Conservation (phyloP, 139 green algal genomes). For the Marvania coccoides region DNA sequence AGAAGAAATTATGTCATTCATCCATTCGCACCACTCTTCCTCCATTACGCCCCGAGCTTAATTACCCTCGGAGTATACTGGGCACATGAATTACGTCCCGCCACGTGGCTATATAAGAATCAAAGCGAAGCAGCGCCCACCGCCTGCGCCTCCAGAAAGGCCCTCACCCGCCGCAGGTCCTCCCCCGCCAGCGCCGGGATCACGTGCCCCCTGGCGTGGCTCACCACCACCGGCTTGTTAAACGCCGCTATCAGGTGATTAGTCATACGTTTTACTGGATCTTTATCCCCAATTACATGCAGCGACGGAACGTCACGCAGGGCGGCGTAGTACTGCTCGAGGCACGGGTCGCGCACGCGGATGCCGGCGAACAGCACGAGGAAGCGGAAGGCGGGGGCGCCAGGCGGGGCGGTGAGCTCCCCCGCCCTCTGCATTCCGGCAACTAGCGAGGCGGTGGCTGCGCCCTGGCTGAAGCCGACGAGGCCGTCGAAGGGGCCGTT, state of each 20-base stretch:
- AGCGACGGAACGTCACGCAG: conserved; percentile 29
- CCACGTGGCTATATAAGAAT: no score
- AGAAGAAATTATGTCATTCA: no score
- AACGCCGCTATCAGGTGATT: conserved; percentile 15
- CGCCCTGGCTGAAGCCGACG: conserved; percentile 29
- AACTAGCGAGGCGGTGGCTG: conserved; percentile 18
- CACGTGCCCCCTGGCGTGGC: conserved; percentile 35
- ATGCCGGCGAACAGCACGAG: conserved; percentile 44
- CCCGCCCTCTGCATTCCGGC: conserved; percentile 23
- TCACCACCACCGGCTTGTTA: conserved; percentile 9
- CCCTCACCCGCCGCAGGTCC: conserved; percentile 25
- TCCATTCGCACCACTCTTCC: no score
- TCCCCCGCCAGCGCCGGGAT: conserved; percentile 34
- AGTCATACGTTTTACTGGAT: conserved; percentile 24
- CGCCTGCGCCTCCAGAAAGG: conserved; percentile 37
- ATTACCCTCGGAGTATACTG: no score
- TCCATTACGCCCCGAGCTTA: no score
- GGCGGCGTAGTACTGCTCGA: conserved; percentile 27
- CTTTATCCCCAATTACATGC: conserved; percentile 48
- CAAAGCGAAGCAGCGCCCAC: no score
- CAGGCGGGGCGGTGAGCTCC: conserved; percentile 15
- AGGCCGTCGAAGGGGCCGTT: conserved; percentile 50
- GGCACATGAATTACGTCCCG: no score
- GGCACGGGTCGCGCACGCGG: conserved; percentile 17
- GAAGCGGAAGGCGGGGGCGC: conserved; percentile 42